A percentile compares a stretch with the other conserved stretches of the same genome.
Evolutionary conservation across 2,329 filamentous ascomycete species (phyloP).

Genomic region (Trichoderma atrobrunneum): DNA sequence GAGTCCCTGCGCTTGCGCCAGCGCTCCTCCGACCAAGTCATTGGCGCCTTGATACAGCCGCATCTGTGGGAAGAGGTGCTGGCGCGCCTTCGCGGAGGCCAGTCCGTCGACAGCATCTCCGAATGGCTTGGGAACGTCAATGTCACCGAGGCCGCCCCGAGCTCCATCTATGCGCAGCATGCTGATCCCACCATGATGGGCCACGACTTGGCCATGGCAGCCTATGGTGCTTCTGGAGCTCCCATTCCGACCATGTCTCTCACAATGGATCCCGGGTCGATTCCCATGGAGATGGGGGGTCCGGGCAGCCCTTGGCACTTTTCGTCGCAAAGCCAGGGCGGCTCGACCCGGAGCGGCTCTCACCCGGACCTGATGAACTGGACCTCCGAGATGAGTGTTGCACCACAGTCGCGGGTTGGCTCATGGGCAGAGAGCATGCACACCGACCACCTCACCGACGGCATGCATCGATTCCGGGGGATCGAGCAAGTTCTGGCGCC

Average conservation of each 20-base stretch:
- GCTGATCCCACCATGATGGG: slow-evolving; percentile 20
- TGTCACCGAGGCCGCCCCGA: neutral
- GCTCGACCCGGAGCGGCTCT: slow-evolving; percentile 47
- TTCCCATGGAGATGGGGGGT: slow-evolving; percentile 35
- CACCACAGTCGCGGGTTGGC: slow-evolving; percentile 46
- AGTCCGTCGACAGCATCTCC: slow-evolving; percentile 54
- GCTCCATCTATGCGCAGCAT: neutral
- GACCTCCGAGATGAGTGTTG: slow-evolving; percentile 39
- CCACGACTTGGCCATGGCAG: slow-evolving; percentile 25
- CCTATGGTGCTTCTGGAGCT: slow-evolving; percentile 27
- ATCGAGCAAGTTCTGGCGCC: slow-evolving; percentile 50
- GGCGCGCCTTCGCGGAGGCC: slow-evolving; percentile 50
- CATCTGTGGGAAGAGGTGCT: slow-evolving; percentile 55
- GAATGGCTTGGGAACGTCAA: slow-evolving; percentile 45
- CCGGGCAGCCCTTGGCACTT: slow-evolving; percentile 47
- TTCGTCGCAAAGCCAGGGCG: slow-evolving; percentile 45
- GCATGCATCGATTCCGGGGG: slow-evolving; percentile 37
- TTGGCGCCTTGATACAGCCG: slow-evolving; percentile 51
- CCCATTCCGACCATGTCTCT: slow-evolving; percentile 33
- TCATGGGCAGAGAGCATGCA: slow-evolving; percentile 49
- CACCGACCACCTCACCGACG: slow-evolving; percentile 33
- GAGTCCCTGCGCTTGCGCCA: slow-evolving; percentile 55
- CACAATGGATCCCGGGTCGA: slow-evolving; percentile 29
- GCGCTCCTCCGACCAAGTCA: slow-evolving; percentile 53
- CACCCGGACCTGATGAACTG: slow-evolving; percentile 48